These are phyloP conservation scores for Aspergillus fructus DNA, from an alignment of 2,329 filamentous ascomycete species.

Conservation along the genomic window DNA sequence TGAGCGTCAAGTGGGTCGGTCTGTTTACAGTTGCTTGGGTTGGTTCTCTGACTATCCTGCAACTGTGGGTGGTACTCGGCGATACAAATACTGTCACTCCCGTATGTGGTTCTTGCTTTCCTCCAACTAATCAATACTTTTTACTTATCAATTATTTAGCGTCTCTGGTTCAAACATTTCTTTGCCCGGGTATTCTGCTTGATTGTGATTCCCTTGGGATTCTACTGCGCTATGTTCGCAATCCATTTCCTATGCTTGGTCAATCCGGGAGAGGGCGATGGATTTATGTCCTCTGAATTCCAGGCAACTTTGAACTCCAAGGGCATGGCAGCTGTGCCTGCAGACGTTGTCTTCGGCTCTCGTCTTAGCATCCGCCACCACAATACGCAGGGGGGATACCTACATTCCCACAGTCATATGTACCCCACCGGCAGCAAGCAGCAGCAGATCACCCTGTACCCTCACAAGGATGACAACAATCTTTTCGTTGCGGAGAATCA, in stretches of 20 bases:
- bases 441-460: slow-evolving; percentile 96
- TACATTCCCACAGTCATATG: slow-evolving; percentile 97
- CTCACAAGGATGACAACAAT: slow-evolving; percentile 99
- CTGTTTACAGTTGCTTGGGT: slow-evolving; percentile 99
- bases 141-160: slow-evolving; percentile 44
- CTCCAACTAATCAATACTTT: background rate
- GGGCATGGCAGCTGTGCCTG: slow-evolving; percentile 91
- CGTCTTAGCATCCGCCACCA: slow-evolving; percentile 83
- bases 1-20: slow-evolving; percentile 98
- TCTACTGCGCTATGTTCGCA: slow-evolving; percentile 96
- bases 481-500: slow-evolving; percentile 92
- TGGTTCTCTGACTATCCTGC: slow-evolving; percentile 81
- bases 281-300: slow-evolving; percentile 99
- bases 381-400: slow-evolving; percentile 96
- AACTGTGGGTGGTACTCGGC: slow-evolving; percentile 92
- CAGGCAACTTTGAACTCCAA: slow-evolving; percentile 96
- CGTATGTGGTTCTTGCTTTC: slow-evolving; percentile 43
- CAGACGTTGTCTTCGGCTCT: slow-evolving; percentile 87
- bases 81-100: slow-evolving; percentile 83
- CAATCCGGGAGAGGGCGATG: slow-evolving; percentile 95
- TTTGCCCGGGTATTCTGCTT: slow-evolving; percentile 87
- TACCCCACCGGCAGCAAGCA: slow-evolving; percentile 97
- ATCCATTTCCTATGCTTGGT: slow-evolving; percentile 92
- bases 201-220: slow-evolving; percentile 80
- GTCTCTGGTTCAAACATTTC: slow-evolving; percentile 90